These are phyloP conservation scores for Knoxia roxburghii DNA, from an alignment of 257 asterid genomes.

Conservation along the genomic window DNA sequence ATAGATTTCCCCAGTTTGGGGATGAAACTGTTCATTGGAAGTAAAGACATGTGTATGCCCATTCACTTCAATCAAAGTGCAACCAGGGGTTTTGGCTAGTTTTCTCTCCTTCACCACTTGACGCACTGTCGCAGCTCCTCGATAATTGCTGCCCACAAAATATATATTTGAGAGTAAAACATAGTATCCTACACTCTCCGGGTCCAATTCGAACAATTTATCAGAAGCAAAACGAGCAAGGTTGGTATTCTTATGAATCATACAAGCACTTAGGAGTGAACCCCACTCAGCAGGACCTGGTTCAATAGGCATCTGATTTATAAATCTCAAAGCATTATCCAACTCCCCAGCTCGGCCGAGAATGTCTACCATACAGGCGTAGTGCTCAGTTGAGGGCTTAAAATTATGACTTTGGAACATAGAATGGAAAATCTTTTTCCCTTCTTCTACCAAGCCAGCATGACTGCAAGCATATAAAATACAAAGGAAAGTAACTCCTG, in stretches of 20 bases:
- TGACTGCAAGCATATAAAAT: slow-evolving; percentile 85
- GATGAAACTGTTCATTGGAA: slow-evolving; percentile 61
- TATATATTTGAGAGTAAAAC: slow-evolving; percentile 78
- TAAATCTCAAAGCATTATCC: slow-evolving; percentile 54
- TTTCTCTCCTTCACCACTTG: slow-evolving; percentile 51
- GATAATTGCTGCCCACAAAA: slow-evolving; percentile 52
- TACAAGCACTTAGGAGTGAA: slow-evolving; percentile 76
- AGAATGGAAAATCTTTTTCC: slow-evolving; percentile 50
- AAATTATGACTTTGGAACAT: slow-evolving; percentile 52
- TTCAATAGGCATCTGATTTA: slow-evolving; percentile 51
- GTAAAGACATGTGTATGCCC: slow-evolving; percentile 64
- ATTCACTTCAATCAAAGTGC: slow-evolving; percentile 69
- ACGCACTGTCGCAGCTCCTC: slow-evolving; percentile 77
- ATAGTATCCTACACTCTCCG: slow-evolving; percentile 67
- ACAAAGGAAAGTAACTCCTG: slow-evolving; percentile 67
- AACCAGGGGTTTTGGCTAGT: slow-evolving; percentile 66
- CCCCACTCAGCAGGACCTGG: slow-evolving; percentile 93
- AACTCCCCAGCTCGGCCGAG: slow-evolving; percentile 83
- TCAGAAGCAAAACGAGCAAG: slow-evolving; percentile 69
- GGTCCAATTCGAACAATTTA: slow-evolving; percentile 60
- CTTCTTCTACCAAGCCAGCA: slow-evolving; percentile 82
- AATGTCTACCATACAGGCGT: slow-evolving; percentile 86
- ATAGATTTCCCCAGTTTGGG: slow-evolving; percentile 34
- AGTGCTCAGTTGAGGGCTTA: slow-evolving; percentile 68
- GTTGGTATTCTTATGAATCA: slow-evolving; percentile 65